Base-by-base conservation (phyloP, 108 stramenopile species). In the Nannochloropsis oceanica region DNA sequence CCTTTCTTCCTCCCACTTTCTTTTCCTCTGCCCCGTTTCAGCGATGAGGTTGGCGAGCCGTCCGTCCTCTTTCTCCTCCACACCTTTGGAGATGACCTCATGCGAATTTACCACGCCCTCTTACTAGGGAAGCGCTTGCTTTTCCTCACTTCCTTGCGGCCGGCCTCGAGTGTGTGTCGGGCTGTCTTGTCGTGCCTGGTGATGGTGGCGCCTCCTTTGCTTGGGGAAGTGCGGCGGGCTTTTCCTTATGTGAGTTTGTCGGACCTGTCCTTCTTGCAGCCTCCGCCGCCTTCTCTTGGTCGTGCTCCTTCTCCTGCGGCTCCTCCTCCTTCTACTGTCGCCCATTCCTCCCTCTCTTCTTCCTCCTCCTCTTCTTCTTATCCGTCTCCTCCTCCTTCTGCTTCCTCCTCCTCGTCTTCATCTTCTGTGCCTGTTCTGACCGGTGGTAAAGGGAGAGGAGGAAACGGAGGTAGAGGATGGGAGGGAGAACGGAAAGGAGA, bases 161-260 rank as follows among this genome's bases (percentile, higher is more conserved):
- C 26, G 25, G 26, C 26, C 80, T n/a, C 80, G 13, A 26, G 25
- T 26, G 26, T 26, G 25, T 84, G 59, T 3, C 59, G 9, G 22
- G 59, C 59, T n/a, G 59, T 73, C 20, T 84, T 85, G 10, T 85
- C 87, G 18, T 20, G 79, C n/a, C 43, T 83, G 18, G 26, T 12
- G n/a, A 43, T 89, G 42, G 43, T 89, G 7, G 25, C 88, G 1
- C 80, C 80, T 46, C 84, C 87, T 11, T 26, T 85, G 12, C 81
- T 85, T 46, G 87, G 87, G 1, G 80, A 86, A 25, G 14, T 91
- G 44, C 86, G 81, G 27, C 84, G 90, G 43, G 85, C 87, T 34
- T 91, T 82, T 82, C 90, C 89, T 12, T 91, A 91, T 79, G 89
- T 87, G 44, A 91, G 44, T 59, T 87, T 91, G 13, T 80, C 89